phyloP scores from a whole-genome alignment of 1,139 yeast species.

The Ogataea hybrid region DNA sequence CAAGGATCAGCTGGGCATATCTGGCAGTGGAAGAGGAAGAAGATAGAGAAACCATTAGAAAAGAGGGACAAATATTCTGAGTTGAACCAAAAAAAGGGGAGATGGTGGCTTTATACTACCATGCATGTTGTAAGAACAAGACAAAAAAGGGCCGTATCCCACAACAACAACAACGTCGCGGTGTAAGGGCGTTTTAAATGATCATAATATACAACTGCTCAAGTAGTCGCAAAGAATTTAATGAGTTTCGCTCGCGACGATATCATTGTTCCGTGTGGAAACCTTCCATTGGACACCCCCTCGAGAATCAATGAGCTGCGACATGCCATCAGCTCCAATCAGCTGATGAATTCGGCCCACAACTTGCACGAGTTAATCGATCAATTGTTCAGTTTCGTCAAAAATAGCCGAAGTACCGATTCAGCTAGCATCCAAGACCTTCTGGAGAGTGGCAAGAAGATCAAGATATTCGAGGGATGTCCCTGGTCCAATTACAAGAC shows the following conservation, averaged over 20 bases:
- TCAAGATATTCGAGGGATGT: constrained; percentile 1
- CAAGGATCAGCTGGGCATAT: constrained; percentile 8
- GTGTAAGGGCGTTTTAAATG: not conserved
- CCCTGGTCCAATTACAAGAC: constrained; percentile 18
- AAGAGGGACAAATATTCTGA: not conserved
- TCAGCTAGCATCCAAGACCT: constrained; percentile 4
- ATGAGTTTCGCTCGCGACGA: constrained; percentile 8
- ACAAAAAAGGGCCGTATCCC: constrained; percentile 3
- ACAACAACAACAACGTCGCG: not conserved
- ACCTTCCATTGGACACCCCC: constrained; percentile 8
- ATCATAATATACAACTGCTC: not conserved
- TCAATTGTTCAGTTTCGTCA: constrained; percentile 14
- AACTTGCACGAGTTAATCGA: constrained; percentile 23
- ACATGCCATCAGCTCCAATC: constrained; percentile 10
- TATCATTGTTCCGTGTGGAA: constrained; percentile 9
- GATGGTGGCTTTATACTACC: not conserved
- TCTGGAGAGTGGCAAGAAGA: constrained; percentile 6
- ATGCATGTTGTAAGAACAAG: not conserved
- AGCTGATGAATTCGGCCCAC: constrained; percentile 25
- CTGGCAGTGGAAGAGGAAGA: constrained; percentile 9
- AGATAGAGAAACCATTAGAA: constrained; percentile 6
- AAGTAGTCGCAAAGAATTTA: not conserved
- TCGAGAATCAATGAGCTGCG: constrained; percentile 15
- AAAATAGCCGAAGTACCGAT: not conserved
- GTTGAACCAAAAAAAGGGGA: not conserved